Evolutionary conservation across 495 filamentous ascomycete genomes (phyloP).

Genomic region (Chlorociboria aeruginascens): DNA sequence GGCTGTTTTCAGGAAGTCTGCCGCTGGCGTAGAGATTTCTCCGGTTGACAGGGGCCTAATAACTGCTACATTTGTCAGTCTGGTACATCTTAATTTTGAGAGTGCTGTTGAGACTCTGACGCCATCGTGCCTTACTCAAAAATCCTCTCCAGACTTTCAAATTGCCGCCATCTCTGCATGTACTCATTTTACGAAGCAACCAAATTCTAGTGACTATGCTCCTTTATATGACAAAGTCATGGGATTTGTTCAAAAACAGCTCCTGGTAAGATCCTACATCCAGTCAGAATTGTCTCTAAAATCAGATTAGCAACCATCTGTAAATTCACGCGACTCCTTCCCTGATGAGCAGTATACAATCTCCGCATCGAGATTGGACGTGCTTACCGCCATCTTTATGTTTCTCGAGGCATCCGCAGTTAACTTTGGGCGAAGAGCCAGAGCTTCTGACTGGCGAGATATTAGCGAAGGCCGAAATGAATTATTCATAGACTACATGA

Average conservation of each 20-base stretch:
- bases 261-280: constrained; percentile 29
- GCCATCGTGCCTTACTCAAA: constrained; percentile 38
- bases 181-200: constrained; percentile 40
- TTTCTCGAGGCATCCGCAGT: constrained; percentile 40
- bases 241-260: constrained; percentile 40
- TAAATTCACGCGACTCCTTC: constrained; percentile 9
- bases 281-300: constrained; percentile 1
- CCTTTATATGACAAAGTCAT: constrained; percentile 40
- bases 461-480: constrained; percentile 30
- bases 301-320: neutral
- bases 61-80: constrained; percentile 52
- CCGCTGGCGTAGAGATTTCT: constrained; percentile 29
- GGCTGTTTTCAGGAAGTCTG: constrained; percentile 44
- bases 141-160: constrained; percentile 45
- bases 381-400: constrained; percentile 37
- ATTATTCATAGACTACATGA: constrained; percentile 37
- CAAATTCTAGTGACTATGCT: constrained; percentile 35
- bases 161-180: constrained; percentile 46
- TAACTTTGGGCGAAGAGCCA: constrained; percentile 10
- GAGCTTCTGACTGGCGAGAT: no score
- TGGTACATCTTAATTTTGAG: constrained; percentile 45
- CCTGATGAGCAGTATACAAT: constrained; percentile 11
- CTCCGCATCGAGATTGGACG: constrained; percentile 4
- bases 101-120: constrained; percentile 39
- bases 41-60: constrained; percentile 45